phyloP scores from a whole-genome alignment of 768 basidiomycete genomes.

The Fomitopsis pulvina region DNA sequence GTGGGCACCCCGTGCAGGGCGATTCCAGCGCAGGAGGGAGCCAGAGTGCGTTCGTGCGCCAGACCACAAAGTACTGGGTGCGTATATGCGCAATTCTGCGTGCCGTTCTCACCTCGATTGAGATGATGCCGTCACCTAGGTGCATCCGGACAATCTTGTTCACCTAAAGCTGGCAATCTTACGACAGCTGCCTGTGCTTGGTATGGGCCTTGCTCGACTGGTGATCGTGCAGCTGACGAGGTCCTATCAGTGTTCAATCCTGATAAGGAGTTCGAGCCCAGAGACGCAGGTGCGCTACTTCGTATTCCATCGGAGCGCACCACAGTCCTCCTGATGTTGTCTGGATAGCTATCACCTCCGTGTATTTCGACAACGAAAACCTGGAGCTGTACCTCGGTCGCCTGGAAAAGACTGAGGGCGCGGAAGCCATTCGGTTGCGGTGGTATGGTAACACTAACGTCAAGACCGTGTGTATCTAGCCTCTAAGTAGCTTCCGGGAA shows the following conservation, averaged over 20 bases:
- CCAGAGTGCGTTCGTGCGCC: conserved; percentile 96
- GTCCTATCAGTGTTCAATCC: conserved; percentile 75
- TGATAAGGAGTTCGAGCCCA: conserved; percentile 85
- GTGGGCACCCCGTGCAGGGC: conserved; percentile 91
- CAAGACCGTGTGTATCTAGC: conserved; percentile 39
- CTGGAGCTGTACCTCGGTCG: conserved; percentile 95
- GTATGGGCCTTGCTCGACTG: conserved; percentile 34
- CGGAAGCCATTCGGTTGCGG: conserved; percentile 90
- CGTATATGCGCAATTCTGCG: background rate
- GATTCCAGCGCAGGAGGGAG: conserved; percentile 91
- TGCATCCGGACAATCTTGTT: conserved; percentile 93
- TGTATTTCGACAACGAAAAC: conserved; percentile 95
- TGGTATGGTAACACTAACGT: conserved; percentile 92
- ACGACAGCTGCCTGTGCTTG: conserved; percentile 88
- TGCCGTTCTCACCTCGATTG: background rate
- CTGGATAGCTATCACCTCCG: conserved; percentile 80
- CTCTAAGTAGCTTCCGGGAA: background rate
- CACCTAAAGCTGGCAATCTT: conserved; percentile 91
- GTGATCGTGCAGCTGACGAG: background rate
- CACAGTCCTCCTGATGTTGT: background rate
- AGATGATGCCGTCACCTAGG: conserved; percentile 22
- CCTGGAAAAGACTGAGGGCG: conserved; percentile 97
- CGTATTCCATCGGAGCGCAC: background rate
- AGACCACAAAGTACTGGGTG: conserved; percentile 99
- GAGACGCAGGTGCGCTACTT: conserved; percentile 68